Conservation (phyloP, 495 filamentous ascomycete genomes). For the Neurospora sp. region DNA sequence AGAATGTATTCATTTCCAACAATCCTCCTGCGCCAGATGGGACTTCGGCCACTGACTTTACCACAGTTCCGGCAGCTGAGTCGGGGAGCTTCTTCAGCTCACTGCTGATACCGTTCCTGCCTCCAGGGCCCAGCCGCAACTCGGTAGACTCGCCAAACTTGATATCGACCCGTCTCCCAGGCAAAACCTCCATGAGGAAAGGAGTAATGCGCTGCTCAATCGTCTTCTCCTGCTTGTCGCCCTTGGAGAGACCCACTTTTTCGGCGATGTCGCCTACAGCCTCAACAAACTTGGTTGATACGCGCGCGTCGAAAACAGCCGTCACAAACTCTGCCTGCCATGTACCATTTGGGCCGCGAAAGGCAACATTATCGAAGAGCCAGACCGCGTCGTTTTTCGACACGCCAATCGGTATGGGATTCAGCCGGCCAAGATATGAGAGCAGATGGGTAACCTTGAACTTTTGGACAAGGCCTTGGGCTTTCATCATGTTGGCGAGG, state of each 20-base stretch:
- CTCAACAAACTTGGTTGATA: conserved; percentile 53
- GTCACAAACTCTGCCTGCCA: conserved; percentile 79
- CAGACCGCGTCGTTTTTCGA: conserved; percentile 57
- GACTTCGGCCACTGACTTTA: conserved; percentile 36
- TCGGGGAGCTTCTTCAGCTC: conserved; percentile 41
- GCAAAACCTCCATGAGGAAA: conserved; percentile 66
- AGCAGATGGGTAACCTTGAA: conserved; percentile 27
- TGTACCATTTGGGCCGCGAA: conserved; percentile 35
- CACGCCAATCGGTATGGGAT: conserved; percentile 33
- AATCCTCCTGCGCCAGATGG: conserved; percentile 36
- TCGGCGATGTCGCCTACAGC: conserved; percentile 62
- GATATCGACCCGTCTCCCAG: conserved; percentile 53
- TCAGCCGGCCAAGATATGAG: conserved; percentile 35
- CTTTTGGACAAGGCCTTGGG: conserved; percentile 6
- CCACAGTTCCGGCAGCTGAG: conserved; percentile 27
- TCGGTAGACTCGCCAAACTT: conserved; percentile 34
- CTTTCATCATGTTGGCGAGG: conserved; percentile 12
- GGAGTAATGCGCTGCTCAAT: conserved; percentile 64
- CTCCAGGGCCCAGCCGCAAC: conserved; percentile 58
- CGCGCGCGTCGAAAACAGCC: conserved; percentile 64
- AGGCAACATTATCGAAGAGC: conserved; percentile 88
- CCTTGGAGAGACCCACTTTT: conserved; percentile 58
- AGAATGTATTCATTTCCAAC: conserved; percentile 54
- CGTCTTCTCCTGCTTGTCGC: conserved; percentile 47
- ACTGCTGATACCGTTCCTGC: conserved; percentile 58